phyloP scores from a whole-genome alignment of 2,329 filamentous ascomycete species.

The Epichloe gansuensis region DNA sequence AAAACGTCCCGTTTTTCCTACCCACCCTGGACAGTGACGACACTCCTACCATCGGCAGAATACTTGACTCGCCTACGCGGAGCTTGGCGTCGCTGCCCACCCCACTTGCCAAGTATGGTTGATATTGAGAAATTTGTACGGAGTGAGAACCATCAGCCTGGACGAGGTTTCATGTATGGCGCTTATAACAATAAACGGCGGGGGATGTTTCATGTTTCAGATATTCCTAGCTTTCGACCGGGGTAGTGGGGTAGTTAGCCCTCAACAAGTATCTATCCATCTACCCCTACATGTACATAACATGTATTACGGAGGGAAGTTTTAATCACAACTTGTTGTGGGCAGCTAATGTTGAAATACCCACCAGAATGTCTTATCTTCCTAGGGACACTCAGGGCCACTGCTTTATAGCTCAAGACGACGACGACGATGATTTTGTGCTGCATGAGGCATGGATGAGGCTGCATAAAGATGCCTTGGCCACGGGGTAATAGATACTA shows the following conservation, averaged over 20 bases:
- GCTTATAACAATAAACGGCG: background rate
- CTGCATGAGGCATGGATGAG: background rate
- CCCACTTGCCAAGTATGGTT: background rate
- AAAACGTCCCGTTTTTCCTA: no score
- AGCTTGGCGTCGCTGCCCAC: background rate
- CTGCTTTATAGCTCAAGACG: background rate
- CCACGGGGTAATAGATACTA: background rate
- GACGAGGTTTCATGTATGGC: slow-evolving; percentile 1
- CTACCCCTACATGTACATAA: no score
- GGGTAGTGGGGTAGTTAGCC: background rate
- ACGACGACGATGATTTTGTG: slow-evolving; percentile 1
- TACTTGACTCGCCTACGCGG: no score
- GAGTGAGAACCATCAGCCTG: background rate
- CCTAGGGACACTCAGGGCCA: background rate
- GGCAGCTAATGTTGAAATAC: background rate
- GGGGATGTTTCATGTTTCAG: slow-evolving; percentile 2
- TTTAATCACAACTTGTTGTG: no score
- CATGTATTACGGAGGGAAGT: no score
- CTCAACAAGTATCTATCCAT: no score
- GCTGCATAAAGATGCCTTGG: background rate
- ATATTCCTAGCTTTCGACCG: slow-evolving; percentile 2
- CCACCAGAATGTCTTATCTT: slow-evolving; percentile 3
- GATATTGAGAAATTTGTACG: slow-evolving; percentile 1
- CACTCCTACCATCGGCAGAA: no score
- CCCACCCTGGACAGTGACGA: no score